These are phyloP conservation scores for Nemania bipapillata DNA, from an alignment of 2,329 filamentous ascomycete genomes.

Conservation along the genomic window DNA sequence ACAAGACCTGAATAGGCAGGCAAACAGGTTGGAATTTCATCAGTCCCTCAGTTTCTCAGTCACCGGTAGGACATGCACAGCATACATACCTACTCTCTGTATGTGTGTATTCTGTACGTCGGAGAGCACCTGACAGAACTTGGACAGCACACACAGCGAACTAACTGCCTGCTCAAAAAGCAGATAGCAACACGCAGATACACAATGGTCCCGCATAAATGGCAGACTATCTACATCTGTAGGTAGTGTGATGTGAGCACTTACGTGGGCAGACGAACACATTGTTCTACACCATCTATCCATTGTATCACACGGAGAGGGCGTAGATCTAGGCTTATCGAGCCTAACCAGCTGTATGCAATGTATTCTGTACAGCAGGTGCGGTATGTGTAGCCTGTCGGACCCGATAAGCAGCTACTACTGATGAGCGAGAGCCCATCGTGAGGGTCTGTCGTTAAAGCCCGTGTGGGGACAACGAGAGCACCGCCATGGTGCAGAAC, in stretches of 20 bases:
- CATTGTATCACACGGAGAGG: neutral
- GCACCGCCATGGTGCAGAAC: slow-evolving; percentile 35
- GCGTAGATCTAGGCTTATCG: slow-evolving; percentile 29
- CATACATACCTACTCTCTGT: neutral
- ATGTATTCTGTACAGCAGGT: too few species aligned
- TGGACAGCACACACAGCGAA: neutral
- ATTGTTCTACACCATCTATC: neutral
- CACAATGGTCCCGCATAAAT: slow-evolving; percentile 3
- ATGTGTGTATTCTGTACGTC: neutral
- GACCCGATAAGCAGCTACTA: neutral
- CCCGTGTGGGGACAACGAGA: slow-evolving; percentile 24
- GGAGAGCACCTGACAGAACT: neutral
- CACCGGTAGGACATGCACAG: neutral
- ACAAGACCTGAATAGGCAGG: slow-evolving; percentile 30
- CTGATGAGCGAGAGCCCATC: slow-evolving; percentile 15
- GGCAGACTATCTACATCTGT: neutral
- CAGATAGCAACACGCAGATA: slow-evolving; percentile 15
- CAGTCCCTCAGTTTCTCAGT: neutral
- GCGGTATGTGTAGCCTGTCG: too few species aligned
- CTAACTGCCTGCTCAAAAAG: slow-evolving; percentile 15
- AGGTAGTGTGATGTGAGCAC: neutral
- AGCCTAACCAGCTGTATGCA: slow-evolving; percentile 7
- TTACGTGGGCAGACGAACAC: neutral
- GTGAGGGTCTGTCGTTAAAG: slow-evolving; percentile 23
- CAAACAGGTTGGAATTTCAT: neutral